A percentile compares a stretch with the other conserved stretches of the same genome.
phyloP scores from a whole-genome alignment of 176 grass and related monocot species.

The Cenchrus americanus region DNA sequence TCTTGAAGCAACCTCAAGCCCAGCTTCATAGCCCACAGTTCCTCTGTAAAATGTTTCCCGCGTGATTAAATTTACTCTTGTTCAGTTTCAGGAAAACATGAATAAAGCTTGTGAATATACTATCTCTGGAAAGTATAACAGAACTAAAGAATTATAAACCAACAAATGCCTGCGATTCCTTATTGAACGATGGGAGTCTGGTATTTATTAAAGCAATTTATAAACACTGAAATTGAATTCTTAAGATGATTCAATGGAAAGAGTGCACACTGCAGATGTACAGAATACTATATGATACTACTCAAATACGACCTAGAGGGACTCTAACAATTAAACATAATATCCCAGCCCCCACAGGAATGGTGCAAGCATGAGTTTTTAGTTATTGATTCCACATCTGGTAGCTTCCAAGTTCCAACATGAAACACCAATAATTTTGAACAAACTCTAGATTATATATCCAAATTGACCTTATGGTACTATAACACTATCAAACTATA shows the following conservation, averaged over 20 bases:
- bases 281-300: not conserved
- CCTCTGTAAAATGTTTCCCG: conserved; percentile 83
- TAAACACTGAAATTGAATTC: not conserved
- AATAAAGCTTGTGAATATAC: not conserved
- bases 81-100: conserved; percentile 31
- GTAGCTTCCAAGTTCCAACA: conserved; percentile 17
- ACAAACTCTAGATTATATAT: not conserved
- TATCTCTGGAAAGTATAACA: not conserved
- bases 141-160: not conserved
- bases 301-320: not conserved
- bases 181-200: not conserved
- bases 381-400: not conserved
- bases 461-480: not conserved
- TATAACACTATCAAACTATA: not conserved
- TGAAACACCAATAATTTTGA: not conserved
- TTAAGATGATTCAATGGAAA: not conserved
- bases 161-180: not conserved
- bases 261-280: not conserved
- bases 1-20: conserved; percentile 97
- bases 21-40: conserved; percentile 92
- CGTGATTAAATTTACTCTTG: conserved; percentile 55
- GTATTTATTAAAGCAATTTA: not conserved
- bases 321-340: not conserved
- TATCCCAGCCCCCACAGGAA: not conserved
- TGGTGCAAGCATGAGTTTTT: not conserved